phyloP scores from a whole-genome alignment of 352 stramenopile genomes.

The Phytopythium ostracodes region DNA sequence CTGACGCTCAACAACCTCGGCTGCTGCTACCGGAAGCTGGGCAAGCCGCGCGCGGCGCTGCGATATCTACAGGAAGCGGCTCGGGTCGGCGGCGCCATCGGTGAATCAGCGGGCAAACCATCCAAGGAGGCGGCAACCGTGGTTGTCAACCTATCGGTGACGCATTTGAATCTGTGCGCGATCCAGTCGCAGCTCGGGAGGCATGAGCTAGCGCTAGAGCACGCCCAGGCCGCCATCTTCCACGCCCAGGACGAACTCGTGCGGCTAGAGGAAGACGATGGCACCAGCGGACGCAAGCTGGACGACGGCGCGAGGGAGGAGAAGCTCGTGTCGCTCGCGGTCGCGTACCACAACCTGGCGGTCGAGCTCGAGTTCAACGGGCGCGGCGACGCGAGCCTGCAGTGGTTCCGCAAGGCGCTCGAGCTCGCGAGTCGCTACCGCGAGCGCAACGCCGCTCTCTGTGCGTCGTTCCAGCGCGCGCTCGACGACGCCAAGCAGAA shows the following conservation, averaged over 20 bases:
- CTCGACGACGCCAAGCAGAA: slow-evolving; percentile 68
- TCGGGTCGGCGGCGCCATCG: slow-evolving; percentile 34
- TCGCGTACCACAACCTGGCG: slow-evolving; percentile 78
- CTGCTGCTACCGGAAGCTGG: slow-evolving; percentile 76
- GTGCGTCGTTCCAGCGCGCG: slow-evolving; percentile 69
- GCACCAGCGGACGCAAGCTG: slow-evolving; percentile 17
- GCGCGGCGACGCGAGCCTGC: slow-evolving; percentile 60
- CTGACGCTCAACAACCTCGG: slow-evolving; percentile 83
- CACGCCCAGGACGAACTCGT: slow-evolving; percentile 80
- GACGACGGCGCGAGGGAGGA: slow-evolving; percentile 61
- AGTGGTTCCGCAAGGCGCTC: slow-evolving; percentile 83
- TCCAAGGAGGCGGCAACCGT: slow-evolving; percentile 18
- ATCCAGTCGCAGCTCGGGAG: slow-evolving; percentile 72
- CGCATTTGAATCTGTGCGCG: slow-evolving; percentile 76
- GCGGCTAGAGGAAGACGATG: slow-evolving; percentile 28
- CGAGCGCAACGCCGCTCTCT: slow-evolving; percentile 56
- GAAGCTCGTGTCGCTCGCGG: slow-evolving; percentile 71
- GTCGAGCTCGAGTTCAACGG: slow-evolving; percentile 79
- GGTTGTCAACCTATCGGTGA: slow-evolving; percentile 79
- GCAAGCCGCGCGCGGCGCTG: slow-evolving; percentile 64
- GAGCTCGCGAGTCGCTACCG: slow-evolving; percentile 63
- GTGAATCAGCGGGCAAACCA: not conserved
- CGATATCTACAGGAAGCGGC: slow-evolving; percentile 75
- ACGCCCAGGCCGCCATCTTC: slow-evolving; percentile 77
- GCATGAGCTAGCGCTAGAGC: slow-evolving; percentile 67